Percentiles rank a stretch among this genome's conserved stretches.
Evolutionary conservation across 306 rosid genomes (phyloP).

Genomic region (Crataegus laevigata): DNA sequence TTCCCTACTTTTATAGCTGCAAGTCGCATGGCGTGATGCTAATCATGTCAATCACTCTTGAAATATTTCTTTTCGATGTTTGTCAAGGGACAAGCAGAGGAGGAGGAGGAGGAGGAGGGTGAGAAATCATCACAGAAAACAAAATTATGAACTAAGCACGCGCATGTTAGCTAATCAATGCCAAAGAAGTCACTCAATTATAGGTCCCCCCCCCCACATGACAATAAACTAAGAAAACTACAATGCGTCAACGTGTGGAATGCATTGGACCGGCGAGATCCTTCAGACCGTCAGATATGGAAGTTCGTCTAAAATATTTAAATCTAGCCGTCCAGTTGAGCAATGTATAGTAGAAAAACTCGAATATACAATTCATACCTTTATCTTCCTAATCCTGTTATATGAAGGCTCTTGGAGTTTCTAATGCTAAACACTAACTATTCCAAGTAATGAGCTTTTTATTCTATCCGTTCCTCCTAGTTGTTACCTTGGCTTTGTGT

Average conservation of each 20-base stretch:
- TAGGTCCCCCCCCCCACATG: slow-evolving; percentile 9
- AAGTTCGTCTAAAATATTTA: background rate
- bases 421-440: background rate
- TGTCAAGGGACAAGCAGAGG: slow-evolving; percentile 10
- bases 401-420: background rate
- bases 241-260: background rate
- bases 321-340: background rate
- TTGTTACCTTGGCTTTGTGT: slow-evolving; percentile 20
- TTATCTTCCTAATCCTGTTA: slow-evolving; percentile 12
- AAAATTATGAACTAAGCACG: slow-evolving; percentile 36
- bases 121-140: slow-evolving; percentile 23
- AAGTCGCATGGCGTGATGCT: background rate
- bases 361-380: background rate
- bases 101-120: slow-evolving; percentile 3
- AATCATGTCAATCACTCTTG: background rate
- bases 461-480: slow-evolving; percentile 17
- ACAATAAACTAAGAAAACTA: background rate
- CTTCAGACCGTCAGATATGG: background rate
- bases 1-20: background rate
- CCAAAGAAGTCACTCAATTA: slow-evolving; percentile 29
- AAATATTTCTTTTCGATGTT: background rate
- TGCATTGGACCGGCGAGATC: background rate
- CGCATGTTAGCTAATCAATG: slow-evolving; percentile 23
- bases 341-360: too few species aligned
- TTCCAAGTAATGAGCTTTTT: slow-evolving; percentile 9